These are phyloP conservation scores for Phialocephala subalpina DNA, from an alignment of 2,329 filamentous ascomycete genomes.

Conservation along the genomic window DNA sequence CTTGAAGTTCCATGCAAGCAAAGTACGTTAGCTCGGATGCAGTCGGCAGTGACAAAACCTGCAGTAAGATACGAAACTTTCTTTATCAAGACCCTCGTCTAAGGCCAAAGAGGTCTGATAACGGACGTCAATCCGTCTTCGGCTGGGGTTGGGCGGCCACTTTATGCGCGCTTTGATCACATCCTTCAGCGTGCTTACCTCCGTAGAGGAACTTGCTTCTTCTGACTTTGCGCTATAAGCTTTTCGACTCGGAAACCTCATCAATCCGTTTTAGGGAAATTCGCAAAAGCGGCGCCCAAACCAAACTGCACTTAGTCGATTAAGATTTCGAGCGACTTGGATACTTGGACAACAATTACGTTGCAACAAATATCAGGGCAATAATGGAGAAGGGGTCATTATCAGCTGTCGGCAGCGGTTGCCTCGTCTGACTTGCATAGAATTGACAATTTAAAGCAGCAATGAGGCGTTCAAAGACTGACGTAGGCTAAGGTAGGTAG, in stretches of 20 bases:
- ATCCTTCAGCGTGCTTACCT: neutral
- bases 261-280: neutral
- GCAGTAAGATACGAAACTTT: neutral
- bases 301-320: neutral
- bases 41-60: neutral
- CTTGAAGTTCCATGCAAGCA: too few relatives aligned
- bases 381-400: too few relatives aligned
- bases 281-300: neutral
- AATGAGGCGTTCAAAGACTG: too few relatives aligned
- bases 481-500: too few relatives aligned
- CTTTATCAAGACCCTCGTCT: neutral
- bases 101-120: neutral
- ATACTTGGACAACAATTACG: neutral
- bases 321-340: neutral
- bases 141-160: neutral
- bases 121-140: neutral
- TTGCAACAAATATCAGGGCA: neutral
- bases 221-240: constrained; percentile 3
- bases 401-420: too few relatives aligned
- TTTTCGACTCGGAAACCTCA: neutral
- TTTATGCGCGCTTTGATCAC: constrained; percentile 6
- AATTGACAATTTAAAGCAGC: neutral
- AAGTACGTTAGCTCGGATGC: neutral
- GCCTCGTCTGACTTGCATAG: neutral
- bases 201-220: neutral